Conservation (phyloP, 495 filamentous ascomycete species). For the Xylaria curta region DNA sequence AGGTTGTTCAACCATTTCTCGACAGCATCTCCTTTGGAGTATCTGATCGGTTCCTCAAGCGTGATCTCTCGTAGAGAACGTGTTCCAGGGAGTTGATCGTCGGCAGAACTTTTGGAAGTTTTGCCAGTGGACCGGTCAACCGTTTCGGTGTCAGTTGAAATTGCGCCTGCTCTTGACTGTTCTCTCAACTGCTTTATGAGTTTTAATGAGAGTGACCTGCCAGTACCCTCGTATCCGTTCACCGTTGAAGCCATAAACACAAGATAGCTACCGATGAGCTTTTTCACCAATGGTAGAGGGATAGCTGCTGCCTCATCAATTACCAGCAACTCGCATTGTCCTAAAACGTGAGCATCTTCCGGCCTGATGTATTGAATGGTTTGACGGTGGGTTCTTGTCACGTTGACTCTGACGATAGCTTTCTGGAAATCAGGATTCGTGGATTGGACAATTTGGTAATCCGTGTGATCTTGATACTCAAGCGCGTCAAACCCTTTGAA, state of each 20-base stretch:
- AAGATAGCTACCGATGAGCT: conserved; percentile 96
- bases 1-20: conserved; percentile 97
- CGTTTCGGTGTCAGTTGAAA: conserved; percentile 61
- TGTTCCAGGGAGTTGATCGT: conserved; percentile 65
- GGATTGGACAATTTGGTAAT: conserved; percentile 98
- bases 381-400: conserved; percentile 93
- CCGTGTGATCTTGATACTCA: conserved; percentile 88
- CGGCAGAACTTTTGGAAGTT: conserved; percentile 62
- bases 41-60: conserved; percentile 91
- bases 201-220: conserved; percentile 92
- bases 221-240: conserved; percentile 98
- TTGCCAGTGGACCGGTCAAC: conserved; percentile 76
- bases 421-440: conserved; percentile 99
- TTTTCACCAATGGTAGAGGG: conserved; percentile 87
- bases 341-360: conserved; percentile 91
- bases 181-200: conserved; percentile 97
- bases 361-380: conserved; percentile 99
- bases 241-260: conserved; percentile 99
- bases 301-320: conserved; percentile 99
- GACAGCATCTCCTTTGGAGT: conserved; percentile 86
- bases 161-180: conserved; percentile 71
- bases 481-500: conserved; percentile 98
- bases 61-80: conserved; percentile 93
- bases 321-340: conserved; percentile 93
- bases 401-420: conserved; percentile 95